These are phyloP conservation scores for Backusella tarrabulga DNA, from an alignment of 192 early-diverging fungal genomes.

Conservation along the genomic window DNA sequence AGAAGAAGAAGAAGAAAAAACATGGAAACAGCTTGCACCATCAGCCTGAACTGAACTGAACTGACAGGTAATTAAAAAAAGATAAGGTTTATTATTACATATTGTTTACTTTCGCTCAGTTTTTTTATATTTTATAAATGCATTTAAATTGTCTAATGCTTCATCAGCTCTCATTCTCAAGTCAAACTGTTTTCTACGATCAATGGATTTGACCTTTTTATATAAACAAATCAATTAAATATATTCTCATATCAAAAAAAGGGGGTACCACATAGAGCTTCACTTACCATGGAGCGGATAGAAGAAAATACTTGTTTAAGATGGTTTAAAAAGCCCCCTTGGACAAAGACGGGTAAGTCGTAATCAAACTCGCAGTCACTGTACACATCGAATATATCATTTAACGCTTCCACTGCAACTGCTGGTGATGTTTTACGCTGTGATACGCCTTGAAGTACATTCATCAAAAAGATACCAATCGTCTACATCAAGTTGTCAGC, in stretches of 20 bases:
- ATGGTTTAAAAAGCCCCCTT: constrained; percentile 56
- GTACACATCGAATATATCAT: constrained; percentile 90
- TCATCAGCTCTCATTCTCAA: constrained; percentile 79
- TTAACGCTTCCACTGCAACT: constrained; percentile 70
- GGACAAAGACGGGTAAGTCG: constrained; percentile 80
- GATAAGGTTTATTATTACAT: neutral
- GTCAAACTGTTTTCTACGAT: constrained; percentile 66
- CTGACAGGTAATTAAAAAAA: too few relatives aligned
- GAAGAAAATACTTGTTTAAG: constrained; percentile 56
- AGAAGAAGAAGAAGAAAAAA: too few relatives aligned
- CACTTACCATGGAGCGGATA: constrained; percentile 51
- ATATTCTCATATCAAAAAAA: neutral
- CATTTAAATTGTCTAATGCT: constrained; percentile 72
- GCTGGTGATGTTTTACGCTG: constrained; percentile 32
- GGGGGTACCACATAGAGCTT: neutral
- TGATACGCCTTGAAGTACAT: constrained; percentile 38
- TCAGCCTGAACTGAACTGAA: too few relatives aligned
- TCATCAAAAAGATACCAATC: constrained; percentile 71
- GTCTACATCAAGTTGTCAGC: constrained; percentile 19
- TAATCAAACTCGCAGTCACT: constrained; percentile 80
- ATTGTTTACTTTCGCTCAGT: constrained; percentile 53
- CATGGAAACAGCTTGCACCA: too few relatives aligned
- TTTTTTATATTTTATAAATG: constrained; percentile 89
- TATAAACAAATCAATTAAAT: neutral
- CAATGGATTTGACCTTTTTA: constrained; percentile 51